Base-by-base conservation (phyloP, 2,329 filamentous ascomycete species). In the Fonsecaea pugnacius region DNA sequence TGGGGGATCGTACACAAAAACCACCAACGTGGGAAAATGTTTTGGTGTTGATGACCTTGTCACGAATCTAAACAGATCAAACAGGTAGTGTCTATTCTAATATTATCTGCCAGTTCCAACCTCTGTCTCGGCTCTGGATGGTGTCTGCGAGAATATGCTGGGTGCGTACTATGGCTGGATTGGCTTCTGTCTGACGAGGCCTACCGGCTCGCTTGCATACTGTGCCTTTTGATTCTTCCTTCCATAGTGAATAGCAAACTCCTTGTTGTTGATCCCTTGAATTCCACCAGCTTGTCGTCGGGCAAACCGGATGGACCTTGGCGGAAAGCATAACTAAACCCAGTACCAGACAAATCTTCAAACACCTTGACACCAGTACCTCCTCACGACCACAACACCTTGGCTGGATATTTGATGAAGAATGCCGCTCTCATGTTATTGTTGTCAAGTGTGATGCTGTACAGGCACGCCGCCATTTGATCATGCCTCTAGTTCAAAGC, bases 31-130 rank as follows among this genome's bases (percentile, higher is more conserved):
- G 46, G 58, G 52, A 50, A 61, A 55, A 52, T 55, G 46, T 54
- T 50, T 63, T 58, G 27, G 60, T 58, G 46, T 62, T 46, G 63
- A 59, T 40, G 60, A 58, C 32, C 48, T 33, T 60, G 60, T 67
- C 57, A 60, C 38, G 63, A 58, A 60, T 27, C 43, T n/a, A 51
- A 32, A 55, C 38, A 21, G 48, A 24, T 36, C 46, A 52, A 62
- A 58, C 48, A 60, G 50, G 18, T 65, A 65, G 50, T 67, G 66
- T 65, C 53, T 63, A 65, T 63, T 32, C 10, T 67, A 65, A 65
- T 67, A 36, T 54, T 38, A 63, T 63, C 35, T 56, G n/a, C 48
- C 55, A 58, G 40, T 38, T 38, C 4, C 21, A 56, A 56, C 3
- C 33, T 52, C 21, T 18, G 12, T n/a, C 16, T n/a, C 4, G 4